phyloP scores from a whole-genome alignment of 2,329 filamentous ascomycete species.

The Eutypa lata region DNA sequence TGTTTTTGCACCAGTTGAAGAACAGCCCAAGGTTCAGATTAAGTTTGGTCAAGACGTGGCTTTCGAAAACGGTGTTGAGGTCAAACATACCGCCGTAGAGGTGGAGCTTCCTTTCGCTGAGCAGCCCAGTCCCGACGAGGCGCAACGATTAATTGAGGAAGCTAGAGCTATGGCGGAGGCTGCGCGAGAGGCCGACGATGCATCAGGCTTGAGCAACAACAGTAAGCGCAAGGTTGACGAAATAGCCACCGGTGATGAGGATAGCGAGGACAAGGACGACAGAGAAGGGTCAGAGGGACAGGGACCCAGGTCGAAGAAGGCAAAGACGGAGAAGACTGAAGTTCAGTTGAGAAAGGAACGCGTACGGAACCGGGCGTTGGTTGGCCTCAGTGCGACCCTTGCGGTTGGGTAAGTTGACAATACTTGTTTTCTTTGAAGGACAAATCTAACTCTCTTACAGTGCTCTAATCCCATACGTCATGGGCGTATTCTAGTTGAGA shows the following conservation, averaged over 20 bases:
- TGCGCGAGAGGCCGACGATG: constrained; percentile 42
- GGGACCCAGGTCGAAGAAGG: constrained; percentile 64
- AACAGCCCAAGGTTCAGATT: constrained; percentile 63
- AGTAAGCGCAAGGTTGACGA: constrained; percentile 74
- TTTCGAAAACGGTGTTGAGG: constrained; percentile 56
- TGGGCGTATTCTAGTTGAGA: constrained; percentile 43
- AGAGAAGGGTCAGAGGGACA: constrained; percentile 38
- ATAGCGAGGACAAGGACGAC: constrained; percentile 49
- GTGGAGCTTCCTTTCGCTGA: constrained; percentile 71
- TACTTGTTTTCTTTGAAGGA: not conserved
- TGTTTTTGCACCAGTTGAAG: constrained; percentile 49
- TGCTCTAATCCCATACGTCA: constrained; percentile 50
- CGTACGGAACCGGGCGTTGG: constrained; percentile 78
- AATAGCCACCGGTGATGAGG: constrained; percentile 62
- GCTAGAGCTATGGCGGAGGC: constrained; percentile 85
- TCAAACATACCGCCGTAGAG: constrained; percentile 69
- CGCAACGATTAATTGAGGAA: constrained; percentile 77
- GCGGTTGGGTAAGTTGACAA: constrained; percentile 75
- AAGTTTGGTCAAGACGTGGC: constrained; percentile 60
- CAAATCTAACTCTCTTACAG: constrained; percentile 11
- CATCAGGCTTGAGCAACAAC: constrained; percentile 39
- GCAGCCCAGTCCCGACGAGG: constrained; percentile 72
- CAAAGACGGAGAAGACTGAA: constrained; percentile 78
- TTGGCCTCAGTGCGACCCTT: constrained; percentile 83
- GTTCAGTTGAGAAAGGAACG: constrained; percentile 80